Percentiles rank a stretch among this genome's conserved stretches.
These are phyloP conservation scores for Cordyceps fumosorosea DNA, from an alignment of 2,329 filamentous ascomycete genomes.

Conservation along the genomic window DNA sequence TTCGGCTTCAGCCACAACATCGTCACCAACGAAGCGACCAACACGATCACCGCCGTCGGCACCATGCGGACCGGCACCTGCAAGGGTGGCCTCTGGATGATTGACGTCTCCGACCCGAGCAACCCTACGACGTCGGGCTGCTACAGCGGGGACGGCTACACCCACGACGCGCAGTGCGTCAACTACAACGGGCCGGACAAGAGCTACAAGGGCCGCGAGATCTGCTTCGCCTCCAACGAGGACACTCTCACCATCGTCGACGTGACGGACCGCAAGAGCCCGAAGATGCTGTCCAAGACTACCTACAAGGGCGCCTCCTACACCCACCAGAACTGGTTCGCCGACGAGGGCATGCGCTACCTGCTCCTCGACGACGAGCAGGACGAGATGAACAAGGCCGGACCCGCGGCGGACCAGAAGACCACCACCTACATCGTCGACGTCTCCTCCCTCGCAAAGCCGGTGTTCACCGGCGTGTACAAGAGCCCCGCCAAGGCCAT, in stretches of 20 bases:
- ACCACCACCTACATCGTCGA: slow-evolving; percentile 48
- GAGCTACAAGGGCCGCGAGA: slow-evolving; percentile 40
- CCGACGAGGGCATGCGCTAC: slow-evolving; percentile 39
- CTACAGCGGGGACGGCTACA: slow-evolving; percentile 42
- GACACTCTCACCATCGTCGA: slow-evolving; percentile 48
- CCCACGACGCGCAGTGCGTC: slow-evolving; percentile 55
- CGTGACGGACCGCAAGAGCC: slow-evolving; percentile 41
- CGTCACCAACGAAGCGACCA: slow-evolving; percentile 32
- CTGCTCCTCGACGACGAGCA: slow-evolving; percentile 48
- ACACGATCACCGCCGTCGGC: slow-evolving; percentile 38
- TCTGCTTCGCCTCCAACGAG: slow-evolving; percentile 52
- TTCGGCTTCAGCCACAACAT: slow-evolving; percentile 36
- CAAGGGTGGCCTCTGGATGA: slow-evolving; percentile 45
- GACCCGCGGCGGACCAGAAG: slow-evolving; percentile 34
- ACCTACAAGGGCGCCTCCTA: slow-evolving; percentile 51
- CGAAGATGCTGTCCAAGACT: slow-evolving; percentile 43
- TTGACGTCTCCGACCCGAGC: slow-evolving; percentile 45
- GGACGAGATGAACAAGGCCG: slow-evolving; percentile 38
- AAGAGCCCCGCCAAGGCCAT: slow-evolving; percentile 34
- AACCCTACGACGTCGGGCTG: slow-evolving; percentile 45
- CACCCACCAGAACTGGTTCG: slow-evolving; percentile 52
- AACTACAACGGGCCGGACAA: slow-evolving; percentile 46
- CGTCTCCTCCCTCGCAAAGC: slow-evolving; percentile 35
- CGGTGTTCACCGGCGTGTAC: slow-evolving; percentile 37
- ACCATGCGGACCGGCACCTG: slow-evolving; percentile 33